Evolutionary conservation across 2,329 filamentous ascomycete genomes (phyloP).

Genomic region (Leptographium radiaticola): DNA sequence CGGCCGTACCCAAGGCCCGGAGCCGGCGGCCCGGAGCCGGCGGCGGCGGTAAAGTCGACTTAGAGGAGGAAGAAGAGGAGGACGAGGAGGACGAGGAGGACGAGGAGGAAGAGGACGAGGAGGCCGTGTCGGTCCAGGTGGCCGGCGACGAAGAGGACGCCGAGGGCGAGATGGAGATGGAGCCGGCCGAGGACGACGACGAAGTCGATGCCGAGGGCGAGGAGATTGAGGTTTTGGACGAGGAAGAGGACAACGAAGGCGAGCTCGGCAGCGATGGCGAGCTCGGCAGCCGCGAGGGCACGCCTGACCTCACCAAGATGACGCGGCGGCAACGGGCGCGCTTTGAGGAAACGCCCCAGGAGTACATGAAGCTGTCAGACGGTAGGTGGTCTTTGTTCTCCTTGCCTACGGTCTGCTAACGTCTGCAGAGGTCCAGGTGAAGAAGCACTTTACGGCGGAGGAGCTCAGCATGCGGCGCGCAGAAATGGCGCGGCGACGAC

Average conservation of each 20-base stretch:
- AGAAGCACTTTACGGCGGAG: conserved; percentile 48
- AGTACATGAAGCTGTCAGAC: conserved; percentile 48
- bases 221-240: not conserved
- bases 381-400: conserved; percentile 24
- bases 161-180: conserved; percentile 26
- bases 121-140: conserved; percentile 28
- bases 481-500: conserved; percentile 47
- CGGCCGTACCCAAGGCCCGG: conserved; percentile 6
- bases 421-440: conserved; percentile 44
- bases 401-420: not conserved
- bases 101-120: conserved; percentile 32
- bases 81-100: conserved; percentile 39
- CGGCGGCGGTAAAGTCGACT: conserved; percentile 24
- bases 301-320: conserved; percentile 45
- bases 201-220: conserved; percentile 26
- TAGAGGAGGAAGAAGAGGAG: conserved; percentile 20
- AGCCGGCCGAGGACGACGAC: conserved; percentile 16
- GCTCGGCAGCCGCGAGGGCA: conserved; percentile 32
- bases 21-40: not conserved
- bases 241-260: conserved; percentile 27
- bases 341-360: conserved; percentile 38
- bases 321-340: conserved; percentile 47
- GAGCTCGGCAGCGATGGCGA: conserved; percentile 21
- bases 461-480: conserved; percentile 48
- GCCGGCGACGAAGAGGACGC: conserved; percentile 20